phyloP scores from a whole-genome alignment of 805 yeast genomes.

The Teunomyces tritomae region DNA sequence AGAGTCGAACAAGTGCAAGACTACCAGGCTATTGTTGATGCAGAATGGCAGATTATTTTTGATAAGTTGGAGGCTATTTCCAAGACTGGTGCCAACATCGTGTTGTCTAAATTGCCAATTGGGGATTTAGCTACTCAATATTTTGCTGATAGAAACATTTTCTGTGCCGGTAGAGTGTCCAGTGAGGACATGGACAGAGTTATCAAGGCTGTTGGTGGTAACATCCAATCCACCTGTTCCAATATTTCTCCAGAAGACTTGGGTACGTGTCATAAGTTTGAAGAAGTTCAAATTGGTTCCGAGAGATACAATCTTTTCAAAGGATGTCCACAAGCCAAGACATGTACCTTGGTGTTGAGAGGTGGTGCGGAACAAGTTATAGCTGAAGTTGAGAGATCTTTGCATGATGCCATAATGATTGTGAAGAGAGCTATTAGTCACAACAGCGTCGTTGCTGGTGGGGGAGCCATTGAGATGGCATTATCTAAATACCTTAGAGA shows the following conservation, averaged over 20 bases:
- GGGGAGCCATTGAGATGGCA: constrained; percentile 99
- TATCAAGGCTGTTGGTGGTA: constrained; percentile 90
- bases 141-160: constrained; percentile 93
- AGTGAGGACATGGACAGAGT: constrained; percentile 90
- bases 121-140: constrained; percentile 99
- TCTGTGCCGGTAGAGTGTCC: constrained; percentile 95
- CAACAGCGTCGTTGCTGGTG: constrained; percentile 91
- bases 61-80: constrained; percentile 81
- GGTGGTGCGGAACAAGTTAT: constrained; percentile 99
- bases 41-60: constrained; percentile 96
- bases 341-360: constrained; percentile 89
- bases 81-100: constrained; percentile 86
- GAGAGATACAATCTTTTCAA: constrained; percentile 91
- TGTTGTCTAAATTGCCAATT: constrained; percentile 90
- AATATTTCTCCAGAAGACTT: constrained; percentile 68
- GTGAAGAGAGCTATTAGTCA: constrained; percentile 92
- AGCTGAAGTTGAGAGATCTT: constrained; percentile 95
- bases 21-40: constrained; percentile 95
- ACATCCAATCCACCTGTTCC: constrained; percentile 71
- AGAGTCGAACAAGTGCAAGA: constrained; percentile 91
- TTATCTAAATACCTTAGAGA: constrained; percentile 85
- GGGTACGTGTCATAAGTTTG: constrained; percentile 83
- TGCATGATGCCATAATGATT: constrained; percentile 98
- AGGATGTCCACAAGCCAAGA: constrained; percentile 89
- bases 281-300: constrained; percentile 93